Conservation (phyloP, 257 asterid species). For the Mentha longifolia region DNA sequence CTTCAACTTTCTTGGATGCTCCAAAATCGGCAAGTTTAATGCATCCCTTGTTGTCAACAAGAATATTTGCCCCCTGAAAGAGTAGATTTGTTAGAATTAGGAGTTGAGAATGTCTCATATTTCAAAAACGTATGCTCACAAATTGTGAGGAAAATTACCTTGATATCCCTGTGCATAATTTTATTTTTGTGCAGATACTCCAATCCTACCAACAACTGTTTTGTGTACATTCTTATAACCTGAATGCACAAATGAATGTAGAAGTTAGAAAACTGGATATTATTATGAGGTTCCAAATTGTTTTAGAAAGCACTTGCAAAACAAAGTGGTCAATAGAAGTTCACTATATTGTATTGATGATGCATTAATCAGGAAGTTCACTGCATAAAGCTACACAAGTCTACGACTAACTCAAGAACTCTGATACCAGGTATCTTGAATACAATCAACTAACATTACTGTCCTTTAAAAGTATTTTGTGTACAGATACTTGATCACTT, state of each 20-base stretch:
- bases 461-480: background rate
- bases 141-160: conserved; percentile 51
- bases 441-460: conserved; percentile 15
- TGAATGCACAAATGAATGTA: conserved; percentile 41
- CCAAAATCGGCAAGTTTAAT: conserved; percentile 99
- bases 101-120: conserved; percentile 29
- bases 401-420: conserved; percentile 3
- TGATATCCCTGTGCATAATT: conserved; percentile 98
- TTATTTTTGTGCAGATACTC: conserved; percentile 95
- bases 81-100: conserved; percentile 16
- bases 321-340: conserved; percentile 18
- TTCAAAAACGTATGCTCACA: conserved; percentile 17
- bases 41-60: conserved; percentile 96
- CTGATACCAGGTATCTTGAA: conserved; percentile 11
- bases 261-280: conserved; percentile 27
- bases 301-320: conserved; percentile 20
- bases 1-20: conserved; percentile 99
- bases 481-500: conserved; percentile 45
- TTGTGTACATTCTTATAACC: conserved; percentile 98
- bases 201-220: conserved; percentile 84
- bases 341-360: conserved; percentile 18
- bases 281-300: conserved; percentile 14
- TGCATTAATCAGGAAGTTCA: conserved; percentile 24
- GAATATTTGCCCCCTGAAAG: conserved; percentile 94
- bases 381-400: conserved; percentile 25